Evolutionary conservation across 176 grass and related monocot genomes (phyloP), one percentile per base, ranked within the genome.

Genomic region (Chrysopogon serrulatus): DNA sequence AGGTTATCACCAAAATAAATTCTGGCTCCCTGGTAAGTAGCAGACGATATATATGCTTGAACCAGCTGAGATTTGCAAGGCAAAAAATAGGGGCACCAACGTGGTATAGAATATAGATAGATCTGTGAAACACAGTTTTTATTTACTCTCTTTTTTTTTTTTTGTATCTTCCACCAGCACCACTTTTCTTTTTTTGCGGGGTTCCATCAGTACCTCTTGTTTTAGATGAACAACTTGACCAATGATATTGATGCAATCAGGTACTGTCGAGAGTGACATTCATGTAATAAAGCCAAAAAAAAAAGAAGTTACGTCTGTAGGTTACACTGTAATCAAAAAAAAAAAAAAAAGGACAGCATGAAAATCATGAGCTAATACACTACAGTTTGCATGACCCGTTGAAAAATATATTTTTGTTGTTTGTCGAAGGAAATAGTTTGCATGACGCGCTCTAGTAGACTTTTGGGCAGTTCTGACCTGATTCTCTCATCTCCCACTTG

Each of bases 1-100:
- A 83, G 61, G 28, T 19, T 61, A 74, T 86, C 40, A 31, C 47
- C 1, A 51, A 90, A 68, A 41, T 41, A 48, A 24, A 18, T 39
- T 87, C 56, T 16, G 27, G 84, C 61, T 83, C 68, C 80, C 84
- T 79, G 74, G 32, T 28, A 69, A 74, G 84, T 60, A 90, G 75
- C 74, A 76, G 30, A 67, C 32, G n/a, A n/a, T 67, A 36, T 72
- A 56, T 64, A 41, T 88, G 67, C 43, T 45, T 79, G 34, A 60
- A 34, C 36, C 30, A 39, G 66, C 19, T 27, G 30, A 80, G 30
- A 80, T 21, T 17, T 65, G 21, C 45, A 14, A 10, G 21, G 62
- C 44, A 12, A 8, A n/a, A n/a, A 28, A 24, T 1, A 75, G 13
- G 8, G 16, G 18, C 27, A 48, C 21, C 60, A 65, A 31, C 19